A percentile compares a stretch with the other conserved stretches of the same genome.
Evolutionary conservation across 2,329 filamentous ascomycete species (phyloP).

Genomic region (Exophiala bonariae): DNA sequence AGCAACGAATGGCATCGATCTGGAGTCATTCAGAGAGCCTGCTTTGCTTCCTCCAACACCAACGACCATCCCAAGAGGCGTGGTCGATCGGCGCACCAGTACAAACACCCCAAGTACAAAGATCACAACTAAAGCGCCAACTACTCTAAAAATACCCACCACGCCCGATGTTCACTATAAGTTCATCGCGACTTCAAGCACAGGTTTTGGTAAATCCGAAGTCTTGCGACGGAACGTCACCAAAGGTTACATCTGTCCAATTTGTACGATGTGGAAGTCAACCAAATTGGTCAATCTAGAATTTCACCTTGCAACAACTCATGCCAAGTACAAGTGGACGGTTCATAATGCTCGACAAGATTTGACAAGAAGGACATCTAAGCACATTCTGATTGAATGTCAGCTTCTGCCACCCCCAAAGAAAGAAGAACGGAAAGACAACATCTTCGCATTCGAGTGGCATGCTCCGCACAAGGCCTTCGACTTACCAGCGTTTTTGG

Average conservation of each 20-base stretch:
- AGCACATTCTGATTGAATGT: slow-evolving; percentile 20
- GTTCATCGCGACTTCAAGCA: slow-evolving; percentile 3
- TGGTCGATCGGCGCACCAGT: background rate
- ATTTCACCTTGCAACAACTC: slow-evolving; percentile 25
- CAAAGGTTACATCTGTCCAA: slow-evolving; percentile 24
- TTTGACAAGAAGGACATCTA: slow-evolving; percentile 3
- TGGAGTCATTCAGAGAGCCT: slow-evolving; percentile 10
- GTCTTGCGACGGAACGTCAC: slow-evolving; percentile 10
- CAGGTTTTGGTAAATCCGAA: slow-evolving; percentile 1
- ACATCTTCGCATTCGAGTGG: slow-evolving; percentile 12
- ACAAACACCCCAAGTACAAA: background rate
- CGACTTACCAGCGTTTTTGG: slow-evolving; percentile 21
- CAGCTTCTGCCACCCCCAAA: slow-evolving; percentile 1
- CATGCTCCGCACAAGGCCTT: slow-evolving; percentile 22
- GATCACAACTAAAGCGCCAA: too few relatives aligned
- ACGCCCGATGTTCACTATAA: slow-evolving; percentile 17
- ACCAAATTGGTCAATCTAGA: slow-evolving; percentile 19
- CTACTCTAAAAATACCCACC: too few relatives aligned
- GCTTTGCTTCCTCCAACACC: background rate
- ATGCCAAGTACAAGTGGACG: slow-evolving; percentile 24
- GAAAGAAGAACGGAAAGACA: slow-evolving; percentile 7
- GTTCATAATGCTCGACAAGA: slow-evolving; percentile 14
- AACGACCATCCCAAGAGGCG: background rate
- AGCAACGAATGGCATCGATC: slow-evolving; percentile 11
- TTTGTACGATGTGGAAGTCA: slow-evolving; percentile 16